Base-by-base conservation (phyloP, 495 filamentous ascomycete genomes). In the Aspergillus avenaceus region DNA sequence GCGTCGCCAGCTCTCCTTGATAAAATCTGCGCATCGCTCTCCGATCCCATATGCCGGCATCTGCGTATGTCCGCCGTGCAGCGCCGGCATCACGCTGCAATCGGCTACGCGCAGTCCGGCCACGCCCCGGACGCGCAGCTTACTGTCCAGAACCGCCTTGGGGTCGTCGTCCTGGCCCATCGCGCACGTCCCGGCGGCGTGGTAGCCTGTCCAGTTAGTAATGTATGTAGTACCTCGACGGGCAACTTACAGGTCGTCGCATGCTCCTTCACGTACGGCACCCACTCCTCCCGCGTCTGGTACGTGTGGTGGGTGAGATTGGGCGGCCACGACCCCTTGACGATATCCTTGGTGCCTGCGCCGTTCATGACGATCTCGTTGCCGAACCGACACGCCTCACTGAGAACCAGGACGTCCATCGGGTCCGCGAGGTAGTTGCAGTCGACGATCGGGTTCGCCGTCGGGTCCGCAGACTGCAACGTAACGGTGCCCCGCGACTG, bases 21-120 rank as follows among this genome's bases (percentile, higher is more conserved):
- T 78, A n/a, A 70, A 61, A 50, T 81, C 80, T 0, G 77, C 78
- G 32, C 77, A 82, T 49, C 79, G 76, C 62, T 84, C 77, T 4
- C 76, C 76, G 53, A 86, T 72, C 34, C 78, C 79, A 52, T 82
- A 84, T 0, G 77, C 81, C 18, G 78, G 75, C 65, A 83, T 76
- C 54, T 80, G 76, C 0, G 81, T 79, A 44, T 83, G 81, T 12
- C 79, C 77, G 8, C 76, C 75, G 32, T 76, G 73, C 12, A 80
- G 54, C 6, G 60, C 66, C 12, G 82, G 83, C 63, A 84, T 80
- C 24, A 77, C 70, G 45, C 74, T 79, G 23, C 73, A 77, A 58
- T 84, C 80, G 0, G 77, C 80, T 27, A 84, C 77, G 0, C 80
- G 66, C 41, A 84, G 59, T 0, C 75, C 68, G 6, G 59, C 53